Evolutionary conservation across 1,284 basidiomycete species (phyloP), one percentile per base, ranked within the genome.

Genomic region (Neonothopanus nambi): DNA sequence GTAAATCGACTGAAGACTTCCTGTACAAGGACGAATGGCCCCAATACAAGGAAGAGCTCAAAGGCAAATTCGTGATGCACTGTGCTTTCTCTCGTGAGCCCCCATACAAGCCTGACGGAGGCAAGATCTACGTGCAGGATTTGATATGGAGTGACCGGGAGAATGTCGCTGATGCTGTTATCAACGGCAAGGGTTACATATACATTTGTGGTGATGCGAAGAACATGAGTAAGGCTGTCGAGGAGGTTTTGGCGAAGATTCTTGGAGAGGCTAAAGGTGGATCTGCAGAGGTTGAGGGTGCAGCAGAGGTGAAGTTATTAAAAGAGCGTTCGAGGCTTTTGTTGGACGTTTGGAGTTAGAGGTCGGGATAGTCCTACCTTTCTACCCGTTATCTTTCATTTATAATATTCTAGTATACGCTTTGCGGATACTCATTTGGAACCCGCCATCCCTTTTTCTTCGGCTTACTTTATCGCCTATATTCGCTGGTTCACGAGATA

Each of bases 41-140:
- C 2, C 75, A 85, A 66, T 98, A 98, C 73, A 72, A 72, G 33
- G 80, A 85, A 60, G 94, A 96, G 72, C 84, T 99, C 44, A 86
- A 87, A 62, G 94, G 89, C 67, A 96, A 96, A 70, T 93, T 99
- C 76, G 77, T 80, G 59, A 84, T 99, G 80, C 88, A 91, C 68
- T 81, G 78, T 54, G 93, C 96, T 15, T 91, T 98, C 74, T 96
- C 93, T 24, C 87, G 97, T 47, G 89, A 96, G 63, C 79, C 81
- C 47, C 84, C 86, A 54, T 89, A 80, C 75, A 95, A 91, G 69
- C 81, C 92, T 1, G 94, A 97, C 67, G 95, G 95, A 18, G 80
- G 87, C 77, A 97, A 98, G 81, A 91, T 96, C 63, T 99, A 99
- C 74, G 96, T 99, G 24, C 96, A 99, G 77, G 94, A 98, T 71